These are phyloP conservation scores for Aspergillus hiratsukae DNA, from an alignment of 2,329 filamentous ascomycete species.

Conservation along the genomic window DNA sequence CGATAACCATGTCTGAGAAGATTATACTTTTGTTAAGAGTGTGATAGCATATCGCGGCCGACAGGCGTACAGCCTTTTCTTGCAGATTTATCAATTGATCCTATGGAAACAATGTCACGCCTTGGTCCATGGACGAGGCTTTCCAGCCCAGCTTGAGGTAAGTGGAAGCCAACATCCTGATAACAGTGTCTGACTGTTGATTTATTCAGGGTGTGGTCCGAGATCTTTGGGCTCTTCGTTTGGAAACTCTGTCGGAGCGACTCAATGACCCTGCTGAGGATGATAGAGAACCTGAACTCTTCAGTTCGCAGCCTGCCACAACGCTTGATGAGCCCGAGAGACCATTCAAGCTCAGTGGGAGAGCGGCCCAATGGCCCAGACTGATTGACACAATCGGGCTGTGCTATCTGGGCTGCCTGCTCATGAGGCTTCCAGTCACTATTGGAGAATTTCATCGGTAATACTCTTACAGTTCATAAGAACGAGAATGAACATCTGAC, in stretches of 20 bases:
- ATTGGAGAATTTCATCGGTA: constrained; percentile 63
- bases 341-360: constrained; percentile 30
- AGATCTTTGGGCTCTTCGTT: constrained; percentile 78
- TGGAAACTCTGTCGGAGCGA: constrained; percentile 53
- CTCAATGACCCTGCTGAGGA: constrained; percentile 35
- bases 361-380: constrained; percentile 51
- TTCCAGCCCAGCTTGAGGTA: constrained; percentile 71
- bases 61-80: constrained; percentile 69
- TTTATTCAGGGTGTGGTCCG: constrained; percentile 56
- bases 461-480: neutral
- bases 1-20: neutral
- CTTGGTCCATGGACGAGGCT: constrained; percentile 61
- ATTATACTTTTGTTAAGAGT: constrained; percentile 44
- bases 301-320: constrained; percentile 55
- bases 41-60: constrained; percentile 53
- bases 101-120: constrained; percentile 75
- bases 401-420: constrained; percentile 72
- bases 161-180: neutral
- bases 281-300: constrained; percentile 46
- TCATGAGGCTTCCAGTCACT: constrained; percentile 72
- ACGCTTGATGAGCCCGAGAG: constrained; percentile 41
- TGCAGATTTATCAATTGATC: constrained; percentile 80
- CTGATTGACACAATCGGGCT: constrained; percentile 71
- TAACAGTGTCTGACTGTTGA: constrained; percentile 7
- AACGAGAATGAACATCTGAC: neutral